A percentile compares a stretch with the other conserved stretches of the same genome.
Conservation (phyloP, 2,329 filamentous ascomycete genomes). For the Alternaria panax region DNA sequence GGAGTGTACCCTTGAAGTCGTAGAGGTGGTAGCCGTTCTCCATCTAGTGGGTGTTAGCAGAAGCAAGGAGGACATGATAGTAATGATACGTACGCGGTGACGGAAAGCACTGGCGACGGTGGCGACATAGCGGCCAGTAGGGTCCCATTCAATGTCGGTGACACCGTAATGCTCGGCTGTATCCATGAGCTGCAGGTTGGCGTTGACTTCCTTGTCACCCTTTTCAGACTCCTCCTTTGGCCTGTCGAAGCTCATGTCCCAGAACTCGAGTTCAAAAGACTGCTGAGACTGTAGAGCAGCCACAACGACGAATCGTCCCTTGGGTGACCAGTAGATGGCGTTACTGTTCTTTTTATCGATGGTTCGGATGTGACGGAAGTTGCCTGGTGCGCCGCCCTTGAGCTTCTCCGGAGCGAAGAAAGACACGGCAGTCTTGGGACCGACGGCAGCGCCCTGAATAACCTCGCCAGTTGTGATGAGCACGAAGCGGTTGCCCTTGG, state of each 20-base stretch:
- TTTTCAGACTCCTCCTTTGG: conserved; percentile 83
- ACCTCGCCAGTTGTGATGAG: conserved; percentile 94
- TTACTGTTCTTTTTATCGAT: conserved; percentile 99
- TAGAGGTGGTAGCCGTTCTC: conserved; percentile 99
- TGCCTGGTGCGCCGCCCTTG: conserved; percentile 81
- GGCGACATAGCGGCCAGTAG: conserved; percentile 91
- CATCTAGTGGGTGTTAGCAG: conserved; percentile 68
- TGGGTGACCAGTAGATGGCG: conserved; percentile 98
- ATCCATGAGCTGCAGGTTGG: conserved; percentile 95
- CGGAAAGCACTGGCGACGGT: conserved; percentile 96
- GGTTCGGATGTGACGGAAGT: conserved; percentile 95
- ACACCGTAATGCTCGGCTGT: conserved; percentile 95
- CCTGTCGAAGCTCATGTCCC: conserved; percentile 90
- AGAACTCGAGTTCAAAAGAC: conserved; percentile 96
- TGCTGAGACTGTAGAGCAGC: conserved; percentile 92
- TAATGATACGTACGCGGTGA: conserved; percentile 76
- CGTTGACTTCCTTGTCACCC: conserved; percentile 89
- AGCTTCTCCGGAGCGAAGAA: conserved; percentile 98
- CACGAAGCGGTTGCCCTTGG: conserved; percentile 95
- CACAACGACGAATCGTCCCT: conserved; percentile 92
- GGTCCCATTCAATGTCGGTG: conserved; percentile 98
- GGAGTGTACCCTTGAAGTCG: conserved; percentile 89
- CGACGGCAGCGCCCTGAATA: conserved; percentile 76
- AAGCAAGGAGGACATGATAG: background rate
- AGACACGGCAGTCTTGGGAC: conserved; percentile 90